Evolutionary conservation across 495 filamentous ascomycete genomes (phyloP), one percentile per base, ranked within the genome.

Genomic region (Aspergillus sparsus): DNA sequence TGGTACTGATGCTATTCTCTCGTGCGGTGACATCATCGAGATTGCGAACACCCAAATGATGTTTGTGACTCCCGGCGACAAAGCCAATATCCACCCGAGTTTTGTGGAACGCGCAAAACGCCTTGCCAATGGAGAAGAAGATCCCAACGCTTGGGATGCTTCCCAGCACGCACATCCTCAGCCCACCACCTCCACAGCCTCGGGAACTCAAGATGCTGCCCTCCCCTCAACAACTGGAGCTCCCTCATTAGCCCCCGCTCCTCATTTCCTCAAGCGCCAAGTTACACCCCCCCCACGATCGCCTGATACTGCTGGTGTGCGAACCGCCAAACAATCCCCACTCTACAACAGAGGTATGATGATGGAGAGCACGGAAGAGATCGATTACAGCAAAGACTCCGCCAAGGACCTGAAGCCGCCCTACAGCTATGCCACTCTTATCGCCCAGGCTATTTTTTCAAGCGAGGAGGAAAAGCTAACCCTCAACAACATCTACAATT

Each of bases 381-480:
- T 98, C 57, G 92, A 98, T 73, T 89, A 96, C 67, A 90, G 89
- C 62, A 78, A 85, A 37, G 93, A 97, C 57, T 80, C 83, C 15
- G 86, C 89, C 56, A 88, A 88, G 68, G 92, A 98, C 62, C 81
- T 97, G 67, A 98, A 98, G 72, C 94, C 94, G 10, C 88, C 90
- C 36, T 95, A 88, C 74, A 97, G 92, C 71, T 98, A 98, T 73
- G 92, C 94, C n/a, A 87, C 94, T 66, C 83, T 98, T 79, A 98
- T 98, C 69, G 93, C 91, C 10, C 93, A 96, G 73, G 95, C 94
- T 2, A 96, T 98, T 55, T 84, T 97, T 56, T 86, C 85, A 32
- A 91, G 86, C 27, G 79, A 84, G 5, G 92, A 96, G 53, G 86
- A 96, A 74, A 90, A 93, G 74, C 79, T 95, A 36, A 96, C 92